Percentiles rank a stretch among this genome's conserved stretches.
These are phyloP conservation scores for Bryoerythrophyllum caledonicum DNA, from an alignment of 225 moss, liverwort and hornwort genomes.

Conservation along the genomic window DNA sequence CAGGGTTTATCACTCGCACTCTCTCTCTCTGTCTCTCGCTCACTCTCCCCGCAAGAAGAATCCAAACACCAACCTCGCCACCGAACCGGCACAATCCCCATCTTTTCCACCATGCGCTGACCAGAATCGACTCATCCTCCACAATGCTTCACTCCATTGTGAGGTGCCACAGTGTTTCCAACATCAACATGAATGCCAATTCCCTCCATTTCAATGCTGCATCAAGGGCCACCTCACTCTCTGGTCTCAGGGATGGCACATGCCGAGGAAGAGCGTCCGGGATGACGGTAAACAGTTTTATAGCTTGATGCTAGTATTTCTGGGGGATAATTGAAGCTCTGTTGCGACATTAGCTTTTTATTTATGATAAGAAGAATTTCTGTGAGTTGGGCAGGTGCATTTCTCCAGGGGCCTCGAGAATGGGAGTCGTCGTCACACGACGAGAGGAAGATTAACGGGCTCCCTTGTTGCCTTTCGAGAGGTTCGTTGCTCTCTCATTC, in stretches of 20 bases:
- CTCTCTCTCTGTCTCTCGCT: too few relatives aligned
- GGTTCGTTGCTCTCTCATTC: slow-evolving; percentile 37
- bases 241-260: slow-evolving; percentile 11
- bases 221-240: background rate
- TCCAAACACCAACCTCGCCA: background rate
- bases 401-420: slow-evolving; percentile 64
- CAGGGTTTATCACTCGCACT: slow-evolving; percentile 22
- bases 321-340: background rate
- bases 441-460: slow-evolving; percentile 47
- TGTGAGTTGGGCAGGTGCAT: slow-evolving; percentile 50
- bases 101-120: background rate
- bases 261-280: slow-evolving; percentile 16
- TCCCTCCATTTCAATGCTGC: background rate
- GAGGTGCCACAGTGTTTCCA: background rate
- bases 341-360: background rate
- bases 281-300: slow-evolving; percentile 10
- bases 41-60: too few relatives aligned
- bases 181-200: background rate
- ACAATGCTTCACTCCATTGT: slow-evolving; percentile 25
- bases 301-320: background rate
- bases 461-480: slow-evolving; percentile 66
- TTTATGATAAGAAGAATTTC: slow-evolving; percentile 15
- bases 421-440: slow-evolving; percentile 40
- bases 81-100: background rate
- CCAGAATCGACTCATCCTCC: background rate